phyloP scores from a whole-genome alignment of 2,329 filamentous ascomycete species.

The Claviceps fusiformis region DNA sequence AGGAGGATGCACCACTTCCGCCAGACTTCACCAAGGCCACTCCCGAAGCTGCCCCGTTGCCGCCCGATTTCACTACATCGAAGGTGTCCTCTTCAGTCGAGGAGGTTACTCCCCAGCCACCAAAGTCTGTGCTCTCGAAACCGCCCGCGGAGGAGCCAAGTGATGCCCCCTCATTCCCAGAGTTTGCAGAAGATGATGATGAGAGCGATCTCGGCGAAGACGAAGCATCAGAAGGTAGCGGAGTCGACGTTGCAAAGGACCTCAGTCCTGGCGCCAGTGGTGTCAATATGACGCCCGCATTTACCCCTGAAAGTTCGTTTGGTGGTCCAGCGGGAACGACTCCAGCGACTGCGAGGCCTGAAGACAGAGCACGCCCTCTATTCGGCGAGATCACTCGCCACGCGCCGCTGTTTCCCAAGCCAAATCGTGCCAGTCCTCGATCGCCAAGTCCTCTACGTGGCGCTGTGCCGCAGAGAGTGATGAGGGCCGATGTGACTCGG shows the following conservation, averaged over 20 bases:
- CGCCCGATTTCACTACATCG: conserved; percentile 17
- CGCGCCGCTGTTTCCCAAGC: conserved; percentile 40
- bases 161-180: conserved; percentile 23
- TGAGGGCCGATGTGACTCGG: conserved; percentile 35
- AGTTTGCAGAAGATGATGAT: conserved; percentile 26
- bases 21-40: conserved; percentile 13
- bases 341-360: conserved; percentile 17
- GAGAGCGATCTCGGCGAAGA: conserved; percentile 26
- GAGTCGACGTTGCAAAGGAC: conserved; percentile 51
- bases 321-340: conserved; percentile 30
- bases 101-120: conserved; percentile 25
- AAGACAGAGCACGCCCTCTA: conserved; percentile 23
- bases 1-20: conserved; percentile 11
- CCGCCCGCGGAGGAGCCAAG: conserved; percentile 18
- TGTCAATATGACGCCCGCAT: conserved; percentile 32
- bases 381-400: conserved; percentile 42
- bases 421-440: conserved; percentile 45
- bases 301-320: conserved; percentile 47
- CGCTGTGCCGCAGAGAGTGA: conserved; percentile 36
- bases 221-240: conserved; percentile 42
- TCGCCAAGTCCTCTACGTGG: conserved; percentile 60
- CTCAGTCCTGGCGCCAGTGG: conserved; percentile 38
- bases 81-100: conserved; percentile 13
- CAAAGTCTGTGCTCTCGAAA: conserved; percentile 21
- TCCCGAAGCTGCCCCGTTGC: conserved; percentile 16